phyloP scores from a whole-genome alignment of 1,284 basidiomycete genomes.

The Mycosarcoma maydis region DNA sequence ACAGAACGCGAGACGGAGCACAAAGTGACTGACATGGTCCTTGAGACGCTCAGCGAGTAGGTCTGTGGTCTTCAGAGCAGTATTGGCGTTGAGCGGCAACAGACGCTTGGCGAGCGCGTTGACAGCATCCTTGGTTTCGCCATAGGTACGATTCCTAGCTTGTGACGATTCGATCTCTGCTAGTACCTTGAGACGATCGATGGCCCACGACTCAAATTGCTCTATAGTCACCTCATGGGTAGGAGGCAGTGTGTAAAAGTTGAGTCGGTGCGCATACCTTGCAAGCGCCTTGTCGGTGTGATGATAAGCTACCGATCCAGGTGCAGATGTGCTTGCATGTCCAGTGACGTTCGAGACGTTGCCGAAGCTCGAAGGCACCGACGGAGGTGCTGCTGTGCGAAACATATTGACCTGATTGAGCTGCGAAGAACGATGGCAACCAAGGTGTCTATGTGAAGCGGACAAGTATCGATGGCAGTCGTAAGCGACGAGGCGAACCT shows the following conservation, averaged over 20 bases:
- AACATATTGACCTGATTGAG: slow-evolving; percentile 26
- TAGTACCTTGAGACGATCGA: slow-evolving; percentile 85
- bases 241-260: slow-evolving; percentile 82
- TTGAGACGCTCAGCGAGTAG: slow-evolving; percentile 75
- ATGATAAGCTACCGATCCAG: slow-evolving; percentile 40
- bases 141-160: slow-evolving; percentile 82
- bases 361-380: slow-evolving; percentile 33
- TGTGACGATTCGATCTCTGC: slow-evolving; percentile 93
- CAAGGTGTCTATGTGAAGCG: neutral
- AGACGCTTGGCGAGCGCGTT: slow-evolving; percentile 75
- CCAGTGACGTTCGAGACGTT: slow-evolving; percentile 14
- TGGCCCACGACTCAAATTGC: slow-evolving; percentile 91
- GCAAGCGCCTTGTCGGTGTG: slow-evolving; percentile 31
- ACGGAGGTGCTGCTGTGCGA: slow-evolving; percentile 37
- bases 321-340: slow-evolving; percentile 23
- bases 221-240: slow-evolving; percentile 90
- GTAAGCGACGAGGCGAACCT: too few species aligned
- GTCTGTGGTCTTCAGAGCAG: slow-evolving; percentile 70
- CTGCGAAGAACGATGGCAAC: neutral
- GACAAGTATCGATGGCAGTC: too few species aligned
- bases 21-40: slow-evolving; percentile 94
- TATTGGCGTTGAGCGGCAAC: slow-evolving; percentile 76
- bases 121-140: slow-evolving; percentile 78
- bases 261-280: slow-evolving; percentile 60
- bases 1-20: slow-evolving; percentile 93